Conservation (phyloP, 2,329 filamentous ascomycete species). For the Penicillium sp. region DNA sequence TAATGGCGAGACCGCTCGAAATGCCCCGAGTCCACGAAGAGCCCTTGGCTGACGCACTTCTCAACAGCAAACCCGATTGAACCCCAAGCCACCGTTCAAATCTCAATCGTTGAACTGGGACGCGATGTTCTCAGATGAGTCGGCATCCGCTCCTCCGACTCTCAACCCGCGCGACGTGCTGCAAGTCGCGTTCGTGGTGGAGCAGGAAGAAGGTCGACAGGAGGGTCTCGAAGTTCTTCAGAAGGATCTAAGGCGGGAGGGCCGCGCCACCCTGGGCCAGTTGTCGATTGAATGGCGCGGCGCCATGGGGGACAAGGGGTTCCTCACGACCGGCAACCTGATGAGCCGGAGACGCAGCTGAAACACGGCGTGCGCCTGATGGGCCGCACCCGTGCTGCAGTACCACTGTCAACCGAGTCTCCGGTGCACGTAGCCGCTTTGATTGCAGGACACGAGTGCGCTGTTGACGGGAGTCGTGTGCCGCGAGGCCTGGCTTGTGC, state of each 20-base stretch:
- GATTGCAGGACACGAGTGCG: conserved; percentile 14
- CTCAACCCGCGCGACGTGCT: conserved; percentile 62
- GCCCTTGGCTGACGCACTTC: conserved; percentile 10
- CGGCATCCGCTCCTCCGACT: conserved; percentile 46
- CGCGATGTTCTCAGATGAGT: conserved; percentile 34
- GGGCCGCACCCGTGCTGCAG: conserved; percentile 6
- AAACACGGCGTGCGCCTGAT: conserved; percentile 18
- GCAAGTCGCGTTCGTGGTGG: conserved; percentile 62
- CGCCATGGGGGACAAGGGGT: conserved; percentile 84
- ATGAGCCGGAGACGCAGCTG: conserved; percentile 44
- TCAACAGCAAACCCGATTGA: conserved; percentile 47
- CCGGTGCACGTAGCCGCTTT: conserved; percentile 16
- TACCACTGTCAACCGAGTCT: conserved; percentile 12
- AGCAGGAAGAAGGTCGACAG: conserved; percentile 51
- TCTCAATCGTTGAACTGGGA: conserved; percentile 57
- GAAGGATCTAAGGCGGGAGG: conserved; percentile 49
- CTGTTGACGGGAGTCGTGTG: conserved; percentile 1
- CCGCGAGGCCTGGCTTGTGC: too few species aligned
- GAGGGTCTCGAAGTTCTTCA: conserved; percentile 52
- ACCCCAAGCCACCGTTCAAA: conserved; percentile 53
- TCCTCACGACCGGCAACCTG: conserved; percentile 80
- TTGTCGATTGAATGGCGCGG: conserved; percentile 84
- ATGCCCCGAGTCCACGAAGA: too few species aligned
- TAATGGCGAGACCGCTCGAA: not conserved
- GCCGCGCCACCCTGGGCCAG: conserved; percentile 68